phyloP scores from a whole-genome alignment of 495 filamentous ascomycete species.

The Pyrenula massariospora region DNA sequence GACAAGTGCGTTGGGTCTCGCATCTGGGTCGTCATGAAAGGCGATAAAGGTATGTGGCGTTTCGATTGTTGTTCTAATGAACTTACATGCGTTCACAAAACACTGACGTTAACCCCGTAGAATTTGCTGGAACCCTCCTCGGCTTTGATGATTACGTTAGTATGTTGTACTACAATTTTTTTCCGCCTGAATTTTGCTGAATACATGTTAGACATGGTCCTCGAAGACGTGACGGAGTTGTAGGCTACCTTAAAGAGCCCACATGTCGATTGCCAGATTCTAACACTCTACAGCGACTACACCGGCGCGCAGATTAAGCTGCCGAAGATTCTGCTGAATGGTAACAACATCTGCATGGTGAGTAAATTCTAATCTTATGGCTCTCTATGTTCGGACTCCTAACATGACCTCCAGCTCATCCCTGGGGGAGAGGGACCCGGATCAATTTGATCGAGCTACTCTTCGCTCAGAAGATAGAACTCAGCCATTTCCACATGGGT shows the following conservation, averaged over 20 bases:
- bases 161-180: constrained; percentile 40
- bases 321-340: constrained; percentile 90
- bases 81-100: constrained; percentile 2
- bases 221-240: constrained; percentile 97
- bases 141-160: constrained; percentile 99
- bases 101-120: constrained; percentile 29
- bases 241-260: constrained; percentile 31
- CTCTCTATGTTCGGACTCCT: constrained; percentile 25
- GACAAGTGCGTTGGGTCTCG: constrained; percentile 96
- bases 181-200: neutral
- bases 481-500: no score
- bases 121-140: constrained; percentile 85
- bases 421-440: neutral
- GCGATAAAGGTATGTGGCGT: constrained; percentile 66
- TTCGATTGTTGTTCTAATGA: neutral
- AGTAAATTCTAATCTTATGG: neutral
- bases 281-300: constrained; percentile 56
- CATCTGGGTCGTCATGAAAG: constrained; percentile 99
- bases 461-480: no score
- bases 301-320: constrained; percentile 75
- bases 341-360: constrained; percentile 98
- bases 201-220: constrained; percentile 69
- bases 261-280: neutral
- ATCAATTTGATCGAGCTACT: neutral
- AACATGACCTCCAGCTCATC: neutral